Conservation (phyloP, 176 grass and related monocot species). For the Aegilops tauschii region DNA sequence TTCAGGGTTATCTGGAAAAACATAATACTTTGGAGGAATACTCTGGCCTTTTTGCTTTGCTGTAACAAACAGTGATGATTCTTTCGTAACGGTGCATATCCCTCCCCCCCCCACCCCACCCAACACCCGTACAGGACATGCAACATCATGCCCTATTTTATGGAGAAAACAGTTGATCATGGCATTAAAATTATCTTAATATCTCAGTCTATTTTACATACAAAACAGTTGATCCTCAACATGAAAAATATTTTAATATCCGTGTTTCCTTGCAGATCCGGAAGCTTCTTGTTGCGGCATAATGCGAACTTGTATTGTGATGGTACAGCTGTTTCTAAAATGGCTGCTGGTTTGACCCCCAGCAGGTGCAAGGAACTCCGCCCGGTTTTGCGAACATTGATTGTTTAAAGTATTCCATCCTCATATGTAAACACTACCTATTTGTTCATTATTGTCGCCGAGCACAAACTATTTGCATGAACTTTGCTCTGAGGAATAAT, state of each 20-base stretch:
- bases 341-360: slow-evolving; percentile 8
- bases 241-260: neutral
- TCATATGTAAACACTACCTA: slow-evolving; percentile 51
- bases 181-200: neutral
- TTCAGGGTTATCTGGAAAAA: neutral
- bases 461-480: slow-evolving; percentile 30
- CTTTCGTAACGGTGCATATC: neutral
- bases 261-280: slow-evolving; percentile 47
- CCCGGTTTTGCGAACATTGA: slow-evolving; percentile 47
- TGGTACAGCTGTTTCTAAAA: slow-evolving; percentile 39
- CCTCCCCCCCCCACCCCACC: neutral
- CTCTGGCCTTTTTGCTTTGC: neutral
- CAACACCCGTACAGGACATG: neutral
- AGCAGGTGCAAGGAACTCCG: slow-evolving; percentile 15
- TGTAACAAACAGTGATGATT: neutral
- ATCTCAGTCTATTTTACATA: neutral
- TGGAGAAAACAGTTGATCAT: neutral
- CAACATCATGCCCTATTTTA: neutral
- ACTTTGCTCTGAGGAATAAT: slow-evolving; percentile 50
- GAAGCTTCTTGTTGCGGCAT: slow-evolving; percentile 58
- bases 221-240: neutral
- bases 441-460: slow-evolving; percentile 52
- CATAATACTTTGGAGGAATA: neutral
- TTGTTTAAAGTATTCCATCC: slow-evolving; percentile 53
- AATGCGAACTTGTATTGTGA: slow-evolving; percentile 18